These are phyloP conservation scores for Salvia splendens DNA, from an alignment of 257 asterid genomes.

Conservation along the genomic window DNA sequence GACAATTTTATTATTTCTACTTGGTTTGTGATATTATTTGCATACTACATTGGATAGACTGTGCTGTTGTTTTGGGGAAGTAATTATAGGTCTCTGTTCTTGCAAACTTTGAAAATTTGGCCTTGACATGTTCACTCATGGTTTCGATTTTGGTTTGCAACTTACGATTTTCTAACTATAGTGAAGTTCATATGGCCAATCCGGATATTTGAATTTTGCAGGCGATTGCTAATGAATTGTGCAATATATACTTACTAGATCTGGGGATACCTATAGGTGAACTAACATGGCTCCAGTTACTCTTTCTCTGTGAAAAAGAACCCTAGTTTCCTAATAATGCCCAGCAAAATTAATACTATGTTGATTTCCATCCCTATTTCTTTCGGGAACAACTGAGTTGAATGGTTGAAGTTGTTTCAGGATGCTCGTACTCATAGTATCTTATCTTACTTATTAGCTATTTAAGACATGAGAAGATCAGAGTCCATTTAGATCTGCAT, in stretches of 20 bases:
- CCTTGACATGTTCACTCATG: constrained; percentile 1
- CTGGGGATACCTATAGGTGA: constrained; percentile 12
- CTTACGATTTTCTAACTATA: not conserved
- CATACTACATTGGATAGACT: not conserved
- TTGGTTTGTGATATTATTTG: constrained; percentile 12
- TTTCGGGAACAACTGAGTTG: not conserved
- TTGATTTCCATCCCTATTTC: not conserved
- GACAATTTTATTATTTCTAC: not conserved
- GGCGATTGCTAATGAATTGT: too few relatives aligned
- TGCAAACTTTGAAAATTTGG: not conserved
- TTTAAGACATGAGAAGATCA: constrained; percentile 6
- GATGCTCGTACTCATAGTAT: not conserved
- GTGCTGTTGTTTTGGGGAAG: not conserved
- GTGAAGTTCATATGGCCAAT: not conserved
- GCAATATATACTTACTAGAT: constrained; percentile 1
- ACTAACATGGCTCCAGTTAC: not conserved
- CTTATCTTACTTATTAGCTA: not conserved
- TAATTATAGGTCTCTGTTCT: constrained; percentile 13
- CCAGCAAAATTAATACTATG: not conserved
- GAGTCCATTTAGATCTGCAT: constrained; percentile 11
- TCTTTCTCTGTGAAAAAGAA: not conserved
- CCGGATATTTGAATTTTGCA: not conserved
- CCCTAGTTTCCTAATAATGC: not conserved
- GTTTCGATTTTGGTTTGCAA: constrained; percentile 12
- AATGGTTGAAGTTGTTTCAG: constrained; percentile 5